Percentiles rank a stretch among this genome's conserved stretches.
Evolutionary conservation across 257 asterid species (phyloP).

Genomic region (Solanum chiquidenum): DNA sequence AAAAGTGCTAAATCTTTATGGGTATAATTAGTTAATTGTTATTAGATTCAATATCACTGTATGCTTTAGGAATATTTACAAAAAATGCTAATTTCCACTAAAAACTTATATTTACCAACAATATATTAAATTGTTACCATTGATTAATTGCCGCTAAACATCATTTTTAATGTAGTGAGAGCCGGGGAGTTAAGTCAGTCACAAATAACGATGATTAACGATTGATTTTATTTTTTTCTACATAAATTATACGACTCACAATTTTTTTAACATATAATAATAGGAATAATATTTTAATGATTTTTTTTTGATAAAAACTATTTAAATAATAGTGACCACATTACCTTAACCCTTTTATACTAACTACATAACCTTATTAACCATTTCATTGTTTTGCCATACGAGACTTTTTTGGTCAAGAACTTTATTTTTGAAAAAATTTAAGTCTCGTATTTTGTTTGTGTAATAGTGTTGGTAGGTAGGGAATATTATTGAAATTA

Average conservation of each 20-base stretch:
- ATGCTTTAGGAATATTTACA: rapidly evolving
- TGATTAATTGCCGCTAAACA: background rate
- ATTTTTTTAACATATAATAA: too few relatives aligned
- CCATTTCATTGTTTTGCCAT: background rate
- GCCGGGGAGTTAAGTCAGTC: background rate
- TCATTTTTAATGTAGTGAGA: too few relatives aligned
- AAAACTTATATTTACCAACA: too few relatives aligned
- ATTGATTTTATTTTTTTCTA: too few relatives aligned
- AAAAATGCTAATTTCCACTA: rapidly evolving
- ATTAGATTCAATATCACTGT: too few relatives aligned
- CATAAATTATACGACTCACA: too few relatives aligned
- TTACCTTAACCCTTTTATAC: background rate
- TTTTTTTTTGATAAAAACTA: too few relatives aligned
- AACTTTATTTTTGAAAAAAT: background rate
- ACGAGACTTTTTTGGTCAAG: background rate
- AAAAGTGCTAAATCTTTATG: too few relatives aligned
- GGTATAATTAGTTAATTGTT: too few relatives aligned
- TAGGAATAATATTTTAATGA: too few relatives aligned
- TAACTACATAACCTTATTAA: background rate
- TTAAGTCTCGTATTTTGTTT: background rate
- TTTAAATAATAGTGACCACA: background rate
- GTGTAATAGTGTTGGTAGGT: background rate
- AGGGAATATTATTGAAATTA: background rate
- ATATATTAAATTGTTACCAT: too few relatives aligned
- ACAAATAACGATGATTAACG: background rate